phyloP scores from a whole-genome alignment of 2,329 filamentous ascomycete species.

The Fusarium brevicatenulatum region DNA sequence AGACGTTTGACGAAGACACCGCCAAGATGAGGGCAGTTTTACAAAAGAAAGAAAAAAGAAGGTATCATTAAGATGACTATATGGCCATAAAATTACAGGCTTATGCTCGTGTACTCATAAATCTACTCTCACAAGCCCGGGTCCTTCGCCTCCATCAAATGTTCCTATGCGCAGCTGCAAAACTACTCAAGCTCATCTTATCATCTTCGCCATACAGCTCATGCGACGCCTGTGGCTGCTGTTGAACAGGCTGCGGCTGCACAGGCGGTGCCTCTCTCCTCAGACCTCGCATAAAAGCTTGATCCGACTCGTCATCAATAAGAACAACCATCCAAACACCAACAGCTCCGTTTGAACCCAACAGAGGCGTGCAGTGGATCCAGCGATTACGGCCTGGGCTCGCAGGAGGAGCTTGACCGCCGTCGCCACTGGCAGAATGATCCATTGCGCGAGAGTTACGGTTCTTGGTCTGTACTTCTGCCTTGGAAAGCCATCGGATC shows the following conservation, averaged over 20 bases:
- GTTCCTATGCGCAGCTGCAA: constrained; percentile 32
- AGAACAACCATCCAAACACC: constrained; percentile 84
- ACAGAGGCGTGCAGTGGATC: constrained; percentile 80
- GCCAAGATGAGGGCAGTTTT: no score
- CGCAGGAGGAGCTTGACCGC: constrained; percentile 18
- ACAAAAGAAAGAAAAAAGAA: background rate
- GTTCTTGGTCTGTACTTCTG: constrained; percentile 19
- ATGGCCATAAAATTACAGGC: background rate
- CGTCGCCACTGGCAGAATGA: constrained; percentile 50
- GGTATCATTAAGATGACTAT: constrained; percentile 15
- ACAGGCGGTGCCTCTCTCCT: constrained; percentile 32
- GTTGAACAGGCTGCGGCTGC: constrained; percentile 6
- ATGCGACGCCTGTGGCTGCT: background rate
- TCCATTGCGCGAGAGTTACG: constrained; percentile 13
- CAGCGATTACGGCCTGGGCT: constrained; percentile 69
- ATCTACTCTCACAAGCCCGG: background rate
- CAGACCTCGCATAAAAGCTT: constrained; percentile 1
- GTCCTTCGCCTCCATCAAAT: background rate
- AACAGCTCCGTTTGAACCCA: constrained; percentile 72
- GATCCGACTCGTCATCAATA: constrained; percentile 68
- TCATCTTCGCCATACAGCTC: constrained; percentile 23
- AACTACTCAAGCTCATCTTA: constrained; percentile 36
- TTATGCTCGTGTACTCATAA: background rate
- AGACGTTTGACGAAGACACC: background rate
- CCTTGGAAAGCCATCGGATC: constrained; percentile 69